Percentiles rank a stretch among this genome's conserved stretches.
These are phyloP conservation scores for Aspergillus ochraceus DNA, from an alignment of 2,329 filamentous ascomycete species.

Conservation along the genomic window DNA sequence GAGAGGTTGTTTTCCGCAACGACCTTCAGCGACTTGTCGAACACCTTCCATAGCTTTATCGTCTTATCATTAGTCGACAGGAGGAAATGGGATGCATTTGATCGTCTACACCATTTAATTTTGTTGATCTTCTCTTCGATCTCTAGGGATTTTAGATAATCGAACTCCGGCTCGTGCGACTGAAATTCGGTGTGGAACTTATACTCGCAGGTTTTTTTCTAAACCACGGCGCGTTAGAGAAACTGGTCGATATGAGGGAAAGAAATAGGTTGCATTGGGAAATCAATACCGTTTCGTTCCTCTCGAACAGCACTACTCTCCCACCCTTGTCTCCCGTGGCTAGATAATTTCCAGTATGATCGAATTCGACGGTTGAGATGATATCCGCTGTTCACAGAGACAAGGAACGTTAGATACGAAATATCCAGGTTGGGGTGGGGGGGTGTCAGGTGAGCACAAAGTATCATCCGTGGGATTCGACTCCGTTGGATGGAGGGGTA, in stretches of 20 bases:
- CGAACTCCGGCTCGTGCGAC: conserved; percentile 98
- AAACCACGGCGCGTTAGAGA: conserved; percentile 33
- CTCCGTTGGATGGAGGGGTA: not conserved
- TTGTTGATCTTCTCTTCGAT: conserved; percentile 99
- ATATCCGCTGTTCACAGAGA: conserved; percentile 44
- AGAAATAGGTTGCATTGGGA: conserved; percentile 7
- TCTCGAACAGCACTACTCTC: conserved; percentile 54
- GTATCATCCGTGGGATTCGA: not conserved
- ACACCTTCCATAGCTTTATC: conserved; percentile 99
- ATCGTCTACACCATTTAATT: conserved; percentile 98
- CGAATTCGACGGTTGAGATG: conserved; percentile 54
- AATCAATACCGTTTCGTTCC: conserved; percentile 81
- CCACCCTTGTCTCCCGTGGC: conserved; percentile 55
- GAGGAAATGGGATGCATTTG: conserved; percentile 97
- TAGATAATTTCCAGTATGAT: conserved; percentile 54
- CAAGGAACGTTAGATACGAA: not conserved
- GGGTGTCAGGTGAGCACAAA: not conserved
- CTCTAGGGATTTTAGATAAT: conserved; percentile 98
- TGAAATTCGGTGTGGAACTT: conserved; percentile 99
- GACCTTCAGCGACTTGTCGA: conserved; percentile 98
- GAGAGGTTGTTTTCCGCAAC: conserved; percentile 99
- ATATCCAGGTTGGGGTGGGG: not conserved
- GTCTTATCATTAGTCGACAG: conserved; percentile 99
- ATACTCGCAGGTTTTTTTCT: conserved; percentile 99
- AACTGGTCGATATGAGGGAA: not conserved